Base-by-base conservation (phyloP, 2,329 filamentous ascomycete genomes). In the Metarhizium anisopliae region DNA sequence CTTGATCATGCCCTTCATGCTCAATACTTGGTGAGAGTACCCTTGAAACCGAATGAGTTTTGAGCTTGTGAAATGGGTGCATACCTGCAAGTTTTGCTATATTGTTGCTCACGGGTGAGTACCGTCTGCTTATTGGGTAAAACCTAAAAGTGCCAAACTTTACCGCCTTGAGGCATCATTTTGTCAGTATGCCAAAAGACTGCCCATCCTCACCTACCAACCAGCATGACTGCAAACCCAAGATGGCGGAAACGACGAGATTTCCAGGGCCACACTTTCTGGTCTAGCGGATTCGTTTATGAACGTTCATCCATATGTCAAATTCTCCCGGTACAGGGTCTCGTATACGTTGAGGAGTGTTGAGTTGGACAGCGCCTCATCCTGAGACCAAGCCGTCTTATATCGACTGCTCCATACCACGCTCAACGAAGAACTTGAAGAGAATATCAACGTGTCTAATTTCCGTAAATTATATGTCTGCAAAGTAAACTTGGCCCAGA, bases 1-100 rank as follows among this genome's bases (percentile, higher is more conserved):
- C 55, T 67, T 8, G 64, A 68, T 53, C 58, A 60, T 14, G 61
- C 63, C 3, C 51, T 56, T 2, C 54, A 61, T 50, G 56, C 59
- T 6, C 61, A 64, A 42, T 57, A 62, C 36, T 63, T 63, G 36
- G 42, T 51, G 2, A 59, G 56, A 29, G 58, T 52, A 1, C 47
- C 56, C 38, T 13, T 53, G 25, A 51, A 47, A 2, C 55, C 57
- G 1, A 50, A 25, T n/a, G 29, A 43, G 6, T n/a, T n/a, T 25
- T 1, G 56, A 59, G 36, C 43, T 55, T 42, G 43, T 40, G 3
- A 56, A 59, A 16, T 59, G 56, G 55, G 32, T 32, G 4, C 35
- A 50, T 6, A 58, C 59, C 14, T 60, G 59, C 53, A 52, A 60
- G 25, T 16, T 51, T 3, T 58, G 59, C 36, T 55, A 58, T 18